Conservation (phyloP, 306 rosid species). For the Cucurbita pepo region DNA sequence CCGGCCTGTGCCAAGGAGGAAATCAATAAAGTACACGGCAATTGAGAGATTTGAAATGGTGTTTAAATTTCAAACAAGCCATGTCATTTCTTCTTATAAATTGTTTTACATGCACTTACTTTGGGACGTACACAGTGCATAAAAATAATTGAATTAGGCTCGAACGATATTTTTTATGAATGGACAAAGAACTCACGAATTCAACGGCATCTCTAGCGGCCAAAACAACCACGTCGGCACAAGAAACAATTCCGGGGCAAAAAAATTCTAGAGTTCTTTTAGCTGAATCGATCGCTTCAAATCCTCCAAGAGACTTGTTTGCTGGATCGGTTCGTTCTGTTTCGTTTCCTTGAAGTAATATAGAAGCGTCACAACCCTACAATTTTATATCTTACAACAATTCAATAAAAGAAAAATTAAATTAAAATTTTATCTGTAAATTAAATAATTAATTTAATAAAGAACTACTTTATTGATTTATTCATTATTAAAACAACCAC, state of each 20-base stretch:
- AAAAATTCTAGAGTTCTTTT: conserved; percentile 48
- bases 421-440: too few species aligned
- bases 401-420: neutral
- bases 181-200: conserved; percentile 22
- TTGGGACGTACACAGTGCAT: too few species aligned
- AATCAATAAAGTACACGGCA: neutral
- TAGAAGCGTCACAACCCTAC: conserved; percentile 86
- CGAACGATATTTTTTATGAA: too few species aligned
- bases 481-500: neutral
- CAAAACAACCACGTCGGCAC: conserved; percentile 76
- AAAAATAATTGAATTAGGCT: too few species aligned
- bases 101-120: too few species aligned
- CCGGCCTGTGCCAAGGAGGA: conserved; percentile 37
- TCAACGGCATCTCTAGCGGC: conserved; percentile 94
- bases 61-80: too few species aligned
- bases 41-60: neutral
- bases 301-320: conserved; percentile 68
- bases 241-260: conserved; percentile 75
- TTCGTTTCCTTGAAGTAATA: conserved; percentile 58
- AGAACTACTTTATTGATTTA: too few species aligned
- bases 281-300: conserved; percentile 57
- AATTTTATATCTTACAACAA: neutral
- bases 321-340: conserved; percentile 76
- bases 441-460: too few species aligned
- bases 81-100: too few species aligned